A percentile compares a stretch with the other conserved stretches of the same genome.
These are phyloP conservation scores for Penicillium alfredii DNA, from an alignment of 495 filamentous ascomycete species.

Conservation along the genomic window DNA sequence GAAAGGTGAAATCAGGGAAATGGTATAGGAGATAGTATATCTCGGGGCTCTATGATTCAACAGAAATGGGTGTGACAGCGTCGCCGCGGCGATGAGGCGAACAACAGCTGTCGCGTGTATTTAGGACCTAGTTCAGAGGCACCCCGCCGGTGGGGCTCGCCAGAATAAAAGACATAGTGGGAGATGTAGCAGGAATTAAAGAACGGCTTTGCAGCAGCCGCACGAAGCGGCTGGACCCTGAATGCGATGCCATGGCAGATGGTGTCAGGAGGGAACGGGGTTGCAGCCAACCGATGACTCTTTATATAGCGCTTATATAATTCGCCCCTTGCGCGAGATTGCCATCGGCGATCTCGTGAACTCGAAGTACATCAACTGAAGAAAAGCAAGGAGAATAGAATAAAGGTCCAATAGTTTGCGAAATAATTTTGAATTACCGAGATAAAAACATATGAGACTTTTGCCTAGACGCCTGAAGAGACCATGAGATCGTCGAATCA, in stretches of 20 bases:
- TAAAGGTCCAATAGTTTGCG: too few relatives aligned
- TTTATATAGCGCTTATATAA: conserved; percentile 18
- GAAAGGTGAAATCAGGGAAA: too few relatives aligned
- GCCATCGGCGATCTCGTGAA: too few relatives aligned
- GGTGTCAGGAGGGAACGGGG: conserved; percentile 1
- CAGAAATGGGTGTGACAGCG: conserved; percentile 19
- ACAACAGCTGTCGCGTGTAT: conserved; percentile 21
- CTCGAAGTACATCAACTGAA: too few relatives aligned
- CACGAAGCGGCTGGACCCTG: conserved; percentile 24
- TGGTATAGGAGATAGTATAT: too few relatives aligned
- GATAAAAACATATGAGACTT: conserved; percentile 20
- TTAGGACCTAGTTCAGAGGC: conserved; percentile 37
- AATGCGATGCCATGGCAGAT: conserved; percentile 26
- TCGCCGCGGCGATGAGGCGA: conserved; percentile 31
- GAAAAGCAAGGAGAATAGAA: too few relatives aligned
- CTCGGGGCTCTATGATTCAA: too few relatives aligned
- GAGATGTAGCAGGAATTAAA: conserved; percentile 3
- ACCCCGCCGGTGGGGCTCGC: conserved; percentile 78
- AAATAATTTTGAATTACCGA: conserved; percentile 1
- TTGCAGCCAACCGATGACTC: conserved; percentile 1
- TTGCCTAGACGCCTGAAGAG: conserved; percentile 37
- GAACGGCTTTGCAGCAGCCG: conserved; percentile 21
- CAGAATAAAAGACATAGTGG: conserved; percentile 38
- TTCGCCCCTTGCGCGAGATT: conserved; percentile 12
- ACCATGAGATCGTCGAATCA: conserved; percentile 38